Evolutionary conservation across 176 grass and related monocot species (phyloP).

Genomic region (Paspalum notatum): DNA sequence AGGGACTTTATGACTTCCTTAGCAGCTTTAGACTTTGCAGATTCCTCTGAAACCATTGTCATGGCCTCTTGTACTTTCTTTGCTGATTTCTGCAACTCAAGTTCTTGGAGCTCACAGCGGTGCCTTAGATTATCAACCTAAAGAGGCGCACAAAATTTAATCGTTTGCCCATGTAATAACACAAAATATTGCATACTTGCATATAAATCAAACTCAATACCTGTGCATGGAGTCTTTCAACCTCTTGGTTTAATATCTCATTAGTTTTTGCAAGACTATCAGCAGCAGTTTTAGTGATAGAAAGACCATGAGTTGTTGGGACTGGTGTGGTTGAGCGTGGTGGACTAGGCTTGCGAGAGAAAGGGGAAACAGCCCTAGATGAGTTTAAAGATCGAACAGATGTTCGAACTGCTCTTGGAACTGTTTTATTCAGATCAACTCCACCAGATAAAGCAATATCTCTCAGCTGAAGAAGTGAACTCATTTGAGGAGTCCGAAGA

Average conservation of each 20-base stretch:
- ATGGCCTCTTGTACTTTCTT: conserved; percentile 91
- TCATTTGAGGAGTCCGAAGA: conserved; percentile 64
- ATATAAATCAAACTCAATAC: conserved; percentile 56
- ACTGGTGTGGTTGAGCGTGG: conserved; percentile 83
- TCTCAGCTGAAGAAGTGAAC: conserved; percentile 78
- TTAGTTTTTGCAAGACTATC: conserved; percentile 83
- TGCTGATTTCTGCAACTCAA: conserved; percentile 81
- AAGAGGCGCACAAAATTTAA: conserved; percentile 27
- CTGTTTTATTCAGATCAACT: conserved; percentile 62
- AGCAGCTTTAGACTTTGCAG: conserved; percentile 93
- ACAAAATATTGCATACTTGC: neutral
- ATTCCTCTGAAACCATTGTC: conserved; percentile 78
- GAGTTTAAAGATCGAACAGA: conserved; percentile 69
- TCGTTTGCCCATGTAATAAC: neutral
- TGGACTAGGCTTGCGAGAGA: conserved; percentile 84
- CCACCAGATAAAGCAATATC: conserved; percentile 75
- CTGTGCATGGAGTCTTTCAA: conserved; percentile 78
- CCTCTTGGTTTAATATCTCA: conserved; percentile 84
- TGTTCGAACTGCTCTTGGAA: conserved; percentile 62
- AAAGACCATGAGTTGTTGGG: conserved; percentile 84
- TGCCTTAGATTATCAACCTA: conserved; percentile 89
- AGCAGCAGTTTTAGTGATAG: conserved; percentile 61
- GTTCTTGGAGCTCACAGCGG: conserved; percentile 75
- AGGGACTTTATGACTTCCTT: conserved; percentile 99
- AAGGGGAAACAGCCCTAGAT: conserved; percentile 96